These are phyloP conservation scores for Aureobasidium lini DNA, from an alignment of 2,329 filamentous ascomycete genomes.

Conservation along the genomic window DNA sequence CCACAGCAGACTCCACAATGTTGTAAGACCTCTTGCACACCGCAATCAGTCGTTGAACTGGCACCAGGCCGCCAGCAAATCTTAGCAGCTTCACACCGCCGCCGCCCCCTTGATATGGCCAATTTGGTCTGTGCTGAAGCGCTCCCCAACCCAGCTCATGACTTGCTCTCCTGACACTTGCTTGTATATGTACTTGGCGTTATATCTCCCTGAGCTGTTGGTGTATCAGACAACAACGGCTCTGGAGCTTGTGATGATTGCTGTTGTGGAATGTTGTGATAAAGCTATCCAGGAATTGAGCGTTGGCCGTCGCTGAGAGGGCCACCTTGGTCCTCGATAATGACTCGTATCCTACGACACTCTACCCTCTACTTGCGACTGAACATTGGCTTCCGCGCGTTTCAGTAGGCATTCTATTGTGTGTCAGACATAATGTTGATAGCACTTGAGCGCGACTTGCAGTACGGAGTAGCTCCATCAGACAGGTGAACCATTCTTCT, in stretches of 20 bases:
- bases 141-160: neutral
- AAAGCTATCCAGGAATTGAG: neutral
- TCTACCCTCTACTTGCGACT: no score
- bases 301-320: neutral
- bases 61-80: slow-evolving; percentile 4
- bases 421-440: no score
- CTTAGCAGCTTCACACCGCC: slow-evolving; percentile 5
- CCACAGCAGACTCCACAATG: neutral
- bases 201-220: neutral
- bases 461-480: no score
- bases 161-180: neutral
- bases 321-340: neutral
- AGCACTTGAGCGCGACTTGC: no score
- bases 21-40: neutral
- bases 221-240: neutral
- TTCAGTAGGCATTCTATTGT: no score
- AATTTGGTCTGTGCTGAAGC: neutral
- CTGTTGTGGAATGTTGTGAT: neutral
- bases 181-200: neutral
- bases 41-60: neutral
- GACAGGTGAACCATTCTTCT: no score
- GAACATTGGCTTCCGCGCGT: no score
- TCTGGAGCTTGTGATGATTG: neutral
- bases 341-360: neutral
- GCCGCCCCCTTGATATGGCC: neutral